A percentile compares a stretch with the other conserved stretches of the same genome.
These are phyloP conservation scores for Brassica balearica DNA, from an alignment of 441 rosid species.

Conservation along the genomic window DNA sequence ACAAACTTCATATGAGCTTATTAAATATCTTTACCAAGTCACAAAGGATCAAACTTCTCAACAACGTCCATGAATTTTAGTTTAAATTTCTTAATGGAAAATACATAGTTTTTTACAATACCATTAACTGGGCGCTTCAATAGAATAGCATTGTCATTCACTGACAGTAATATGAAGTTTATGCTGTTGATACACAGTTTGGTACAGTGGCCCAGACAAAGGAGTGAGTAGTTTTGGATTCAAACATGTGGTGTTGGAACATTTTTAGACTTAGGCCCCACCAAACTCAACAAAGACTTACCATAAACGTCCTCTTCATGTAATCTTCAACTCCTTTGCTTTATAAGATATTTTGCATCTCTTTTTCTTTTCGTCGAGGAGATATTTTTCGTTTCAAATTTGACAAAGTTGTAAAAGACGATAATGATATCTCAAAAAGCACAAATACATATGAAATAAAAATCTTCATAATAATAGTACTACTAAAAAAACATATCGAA, in stretches of 20 bases:
- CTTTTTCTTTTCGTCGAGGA: constrained; percentile 2
- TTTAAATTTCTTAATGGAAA: too few relatives aligned
- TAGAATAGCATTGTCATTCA: background rate
- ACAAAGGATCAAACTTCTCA: background rate
- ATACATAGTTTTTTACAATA: too few relatives aligned
- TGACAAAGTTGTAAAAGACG: constrained; percentile 30
- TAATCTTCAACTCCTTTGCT: constrained; percentile 26
- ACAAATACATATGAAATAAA: constrained; percentile 15
- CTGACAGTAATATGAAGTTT: background rate
- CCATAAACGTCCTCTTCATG: constrained; percentile 38
- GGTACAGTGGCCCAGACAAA: constrained; percentile 24
- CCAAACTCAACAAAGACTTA: constrained; percentile 32
- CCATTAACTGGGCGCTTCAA: background rate
- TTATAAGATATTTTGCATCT: constrained; percentile 29
- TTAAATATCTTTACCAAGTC: background rate
- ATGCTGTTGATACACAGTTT: constrained; percentile 22
- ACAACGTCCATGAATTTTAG: background rate
- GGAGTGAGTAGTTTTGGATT: constrained; percentile 25
- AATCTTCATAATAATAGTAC: background rate
- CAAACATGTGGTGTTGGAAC: constrained; percentile 38
- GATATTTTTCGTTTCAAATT: constrained; percentile 37
- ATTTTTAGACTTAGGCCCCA: constrained; percentile 16
- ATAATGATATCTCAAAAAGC: constrained; percentile 20
- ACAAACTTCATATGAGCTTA: background rate
- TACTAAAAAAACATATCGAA: constrained; percentile 8